Conservation (phyloP, 257 asterid genomes). For the Salvia hispanica region DNA sequence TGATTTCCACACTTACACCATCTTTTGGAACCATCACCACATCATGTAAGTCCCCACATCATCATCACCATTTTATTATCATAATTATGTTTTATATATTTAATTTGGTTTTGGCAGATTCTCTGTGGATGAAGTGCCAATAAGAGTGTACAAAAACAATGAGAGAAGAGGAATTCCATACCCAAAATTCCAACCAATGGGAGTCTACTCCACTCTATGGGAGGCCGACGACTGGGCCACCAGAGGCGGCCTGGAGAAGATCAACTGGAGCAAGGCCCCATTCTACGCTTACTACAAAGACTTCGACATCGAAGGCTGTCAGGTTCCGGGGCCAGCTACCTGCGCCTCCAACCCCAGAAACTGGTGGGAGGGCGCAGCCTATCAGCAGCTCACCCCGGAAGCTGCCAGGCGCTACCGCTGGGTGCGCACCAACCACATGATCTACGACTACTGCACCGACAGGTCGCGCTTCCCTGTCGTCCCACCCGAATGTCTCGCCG, state of each 20-base stretch:
- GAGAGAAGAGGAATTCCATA: conserved; percentile 68
- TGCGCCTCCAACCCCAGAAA: conserved; percentile 58
- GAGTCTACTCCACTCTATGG: conserved; percentile 80
- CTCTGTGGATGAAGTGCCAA: conserved; percentile 62
- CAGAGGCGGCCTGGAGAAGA: conserved; percentile 81
- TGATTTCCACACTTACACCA: conserved; percentile 66
- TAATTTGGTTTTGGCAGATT: conserved; percentile 19
- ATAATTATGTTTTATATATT: background rate
- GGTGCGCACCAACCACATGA: conserved; percentile 76
- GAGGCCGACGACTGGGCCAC: conserved; percentile 98
- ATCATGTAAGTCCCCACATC: conserved; percentile 54
- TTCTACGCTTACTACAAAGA: conserved; percentile 83
- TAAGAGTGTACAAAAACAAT: conserved; percentile 80
- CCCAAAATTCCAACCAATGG: conserved; percentile 79
- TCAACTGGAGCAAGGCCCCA: conserved; percentile 86
- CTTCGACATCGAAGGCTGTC: conserved; percentile 83
- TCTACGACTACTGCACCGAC: conserved; percentile 90
- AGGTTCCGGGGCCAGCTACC: conserved; percentile 61
- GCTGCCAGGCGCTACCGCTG: conserved; percentile 71
- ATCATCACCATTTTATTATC: too few relatives aligned
- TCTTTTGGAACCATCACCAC: conserved; percentile 63
- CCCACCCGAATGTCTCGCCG: conserved; percentile 73
- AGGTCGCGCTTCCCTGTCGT: conserved; percentile 53
- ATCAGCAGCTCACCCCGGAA: conserved; percentile 52
- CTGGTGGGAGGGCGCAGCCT: conserved; percentile 84